Conservation (phyloP, 495 filamentous ascomycete genomes). For the Amniculicola lignicola region DNA sequence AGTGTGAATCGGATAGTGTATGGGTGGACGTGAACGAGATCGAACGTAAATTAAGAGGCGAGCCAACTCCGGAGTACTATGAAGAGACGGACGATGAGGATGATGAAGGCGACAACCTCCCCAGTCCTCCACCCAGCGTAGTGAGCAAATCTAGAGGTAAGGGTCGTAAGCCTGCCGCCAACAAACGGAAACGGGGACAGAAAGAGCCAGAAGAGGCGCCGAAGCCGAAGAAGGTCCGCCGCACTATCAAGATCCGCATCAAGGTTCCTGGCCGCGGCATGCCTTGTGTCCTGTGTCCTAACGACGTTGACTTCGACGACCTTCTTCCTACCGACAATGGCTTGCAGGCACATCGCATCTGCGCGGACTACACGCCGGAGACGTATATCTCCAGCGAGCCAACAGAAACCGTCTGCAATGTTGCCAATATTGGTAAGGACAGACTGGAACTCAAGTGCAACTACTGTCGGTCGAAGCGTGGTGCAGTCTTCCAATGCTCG, state of each 20-base stretch:
- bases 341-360: slow-evolving; percentile 81
- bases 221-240: slow-evolving; percentile 65
- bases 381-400: slow-evolving; percentile 74
- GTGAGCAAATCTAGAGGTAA: slow-evolving; percentile 55
- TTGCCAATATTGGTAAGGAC: slow-evolving; percentile 77
- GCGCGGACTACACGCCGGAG: slow-evolving; percentile 86
- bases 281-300: slow-evolving; percentile 89
- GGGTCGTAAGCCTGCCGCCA: slow-evolving; percentile 36
- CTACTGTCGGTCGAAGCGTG: slow-evolving; percentile 88
- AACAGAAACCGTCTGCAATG: slow-evolving; percentile 72
- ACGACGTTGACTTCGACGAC: slow-evolving; percentile 80
- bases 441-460: slow-evolving; percentile 88
- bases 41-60: slow-evolving; percentile 87
- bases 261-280: slow-evolving; percentile 68
- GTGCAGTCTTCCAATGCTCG: slow-evolving; percentile 95
- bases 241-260: slow-evolving; percentile 64
- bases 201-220: slow-evolving; percentile 53
- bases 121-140: slow-evolving; percentile 76
- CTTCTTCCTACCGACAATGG: slow-evolving; percentile 86
- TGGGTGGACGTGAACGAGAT: slow-evolving; percentile 97
- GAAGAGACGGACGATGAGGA: slow-evolving; percentile 74
- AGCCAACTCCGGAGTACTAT: slow-evolving; percentile 83
- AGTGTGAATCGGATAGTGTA: slow-evolving; percentile 93
- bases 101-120: slow-evolving; percentile 67
- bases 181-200: slow-evolving; percentile 58